Percentiles rank a stretch among this genome's conserved stretches.
These are phyloP conservation scores for Chiua sp. DNA, from an alignment of 1,284 basidiomycete genomes.

Conservation along the genomic window DNA sequence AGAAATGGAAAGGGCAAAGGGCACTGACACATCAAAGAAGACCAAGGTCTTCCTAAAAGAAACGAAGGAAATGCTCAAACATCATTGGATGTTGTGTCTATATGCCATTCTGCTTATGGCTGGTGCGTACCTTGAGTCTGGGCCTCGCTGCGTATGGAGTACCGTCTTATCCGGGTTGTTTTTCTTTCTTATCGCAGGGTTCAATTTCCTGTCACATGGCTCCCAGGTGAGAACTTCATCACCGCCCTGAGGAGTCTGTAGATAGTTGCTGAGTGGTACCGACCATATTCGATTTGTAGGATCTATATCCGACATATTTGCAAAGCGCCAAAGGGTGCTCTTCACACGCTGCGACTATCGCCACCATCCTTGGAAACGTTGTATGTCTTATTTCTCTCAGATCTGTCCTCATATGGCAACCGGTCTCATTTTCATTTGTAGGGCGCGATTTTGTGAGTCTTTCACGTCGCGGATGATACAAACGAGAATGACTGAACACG, in stretches of 20 bases:
- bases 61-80: slow-evolving; percentile 77
- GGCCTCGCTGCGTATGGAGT: background rate
- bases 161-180: background rate
- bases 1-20: slow-evolving; percentile 48
- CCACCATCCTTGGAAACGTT: slow-evolving; percentile 91
- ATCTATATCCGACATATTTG: slow-evolving; percentile 86
- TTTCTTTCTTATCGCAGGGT: slow-evolving; percentile 50
- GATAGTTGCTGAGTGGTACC: background rate
- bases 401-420: slow-evolving; percentile 75
- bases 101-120: slow-evolving; percentile 85
- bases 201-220: slow-evolving; percentile 94
- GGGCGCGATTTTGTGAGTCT: slow-evolving; percentile 72
- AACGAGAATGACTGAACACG: background rate
- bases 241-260: slow-evolving; percentile 59
- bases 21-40: slow-evolving; percentile 52
- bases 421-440: slow-evolving; percentile 49
- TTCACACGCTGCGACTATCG: slow-evolving; percentile 71
- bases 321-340: slow-evolving; percentile 63
- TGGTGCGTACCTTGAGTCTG: slow-evolving; percentile 48
- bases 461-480: background rate
- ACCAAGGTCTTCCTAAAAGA: slow-evolving; percentile 78
- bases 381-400: slow-evolving; percentile 51
- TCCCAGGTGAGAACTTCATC: slow-evolving; percentile 55
- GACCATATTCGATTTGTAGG: slow-evolving; percentile 44
- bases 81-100: slow-evolving; percentile 86